Percentiles rank a stretch among this genome's conserved stretches.
Conservation (phyloP, 1,139 yeast genomes). For the Saccharomyces hybrid region DNA sequence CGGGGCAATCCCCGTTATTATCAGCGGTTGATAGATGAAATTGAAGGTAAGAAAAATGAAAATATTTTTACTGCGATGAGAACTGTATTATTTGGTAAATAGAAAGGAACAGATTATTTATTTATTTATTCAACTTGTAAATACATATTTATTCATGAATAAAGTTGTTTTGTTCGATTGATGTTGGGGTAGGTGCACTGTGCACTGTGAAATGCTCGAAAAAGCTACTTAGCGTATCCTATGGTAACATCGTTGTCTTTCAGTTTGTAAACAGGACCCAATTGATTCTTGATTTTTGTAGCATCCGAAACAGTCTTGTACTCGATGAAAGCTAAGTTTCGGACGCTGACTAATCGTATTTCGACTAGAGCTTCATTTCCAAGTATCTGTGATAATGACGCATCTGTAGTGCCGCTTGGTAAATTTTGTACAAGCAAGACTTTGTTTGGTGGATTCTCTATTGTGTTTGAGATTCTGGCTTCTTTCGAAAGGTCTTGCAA, state of each 20-base stretch:
- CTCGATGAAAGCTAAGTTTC: constrained; percentile 75
- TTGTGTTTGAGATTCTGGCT: constrained; percentile 22
- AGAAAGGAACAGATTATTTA: constrained; percentile 10
- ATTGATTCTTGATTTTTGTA: constrained; percentile 36
- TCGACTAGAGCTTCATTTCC: constrained; percentile 50
- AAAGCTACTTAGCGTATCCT: constrained; percentile 2
- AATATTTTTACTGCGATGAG: constrained; percentile 55
- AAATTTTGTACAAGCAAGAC: constrained; percentile 62
- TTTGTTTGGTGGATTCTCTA: constrained; percentile 53
- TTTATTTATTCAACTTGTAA: constrained; percentile 2
- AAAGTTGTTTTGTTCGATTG: not conserved
- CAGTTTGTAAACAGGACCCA: constrained; percentile 31
- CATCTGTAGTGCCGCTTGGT: constrained; percentile 41
- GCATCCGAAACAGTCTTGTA: constrained; percentile 52
- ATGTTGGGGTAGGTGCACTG: not conserved
- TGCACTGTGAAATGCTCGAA: not conserved
- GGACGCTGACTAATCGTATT: constrained; percentile 56
- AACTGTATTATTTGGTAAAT: constrained; percentile 64
- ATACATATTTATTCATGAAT: constrained; percentile 1
- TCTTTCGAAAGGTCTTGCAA: constrained; percentile 31
- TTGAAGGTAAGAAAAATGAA: constrained; percentile 69
- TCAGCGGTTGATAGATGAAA: constrained; percentile 58
- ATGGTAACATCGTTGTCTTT: constrained; percentile 1
- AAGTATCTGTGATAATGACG: constrained; percentile 35
- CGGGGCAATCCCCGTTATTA: constrained; percentile 81